Base-by-base conservation (phyloP, 2,329 filamentous ascomycete species). In the Cordyceps cateniannulata region DNA sequence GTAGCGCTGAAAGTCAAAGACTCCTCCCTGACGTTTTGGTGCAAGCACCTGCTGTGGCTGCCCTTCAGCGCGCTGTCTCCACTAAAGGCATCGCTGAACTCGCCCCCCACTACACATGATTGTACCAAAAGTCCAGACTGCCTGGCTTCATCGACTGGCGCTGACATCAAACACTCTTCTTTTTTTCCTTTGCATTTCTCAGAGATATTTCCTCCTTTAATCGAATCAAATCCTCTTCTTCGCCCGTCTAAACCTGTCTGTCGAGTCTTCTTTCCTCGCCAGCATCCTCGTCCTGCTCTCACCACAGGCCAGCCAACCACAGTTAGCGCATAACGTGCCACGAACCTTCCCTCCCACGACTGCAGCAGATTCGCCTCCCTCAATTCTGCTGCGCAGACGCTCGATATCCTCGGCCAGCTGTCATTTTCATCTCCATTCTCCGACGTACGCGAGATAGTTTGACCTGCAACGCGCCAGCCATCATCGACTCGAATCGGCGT, bases 141-240 rank as follows among this genome's bases (percentile, higher is more conserved):
- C 47, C 47, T 47, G 29, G 22, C 32, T 35, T 59, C 56, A 47
- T 52, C 56, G 20, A 45, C 47, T 44, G 47, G 47, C 56, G 56
- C 56, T 59, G 56, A 59, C 56, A 32, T 32, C 48, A n/a, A 58
- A 16, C 22, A 12, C 47, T 42, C n/a, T 48, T 52, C 35, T 9
- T 5, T 32, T 52, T 52, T 12, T 35, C 4, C 45, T 40, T 49
- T 18, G 12, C n/a, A 35, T 27, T 49, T 58, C 50, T 22, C 38
- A 50, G 8, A 3, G 5, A 14, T 14, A n/a, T 29, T 27, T 38
- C 38, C 16, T 47, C 29, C 14, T 27, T 25, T 9, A 10, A 25
- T 24, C 20, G 3, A 40, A 27, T 3, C 18, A 6, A 29, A 45
- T 4, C n/a, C 1, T 14, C 20, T 6, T 50, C 5, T 20, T 49